These are phyloP conservation scores for Chromera velia DNA, from an alignment of 73 alveolate genomes.

Conservation along the genomic window DNA sequence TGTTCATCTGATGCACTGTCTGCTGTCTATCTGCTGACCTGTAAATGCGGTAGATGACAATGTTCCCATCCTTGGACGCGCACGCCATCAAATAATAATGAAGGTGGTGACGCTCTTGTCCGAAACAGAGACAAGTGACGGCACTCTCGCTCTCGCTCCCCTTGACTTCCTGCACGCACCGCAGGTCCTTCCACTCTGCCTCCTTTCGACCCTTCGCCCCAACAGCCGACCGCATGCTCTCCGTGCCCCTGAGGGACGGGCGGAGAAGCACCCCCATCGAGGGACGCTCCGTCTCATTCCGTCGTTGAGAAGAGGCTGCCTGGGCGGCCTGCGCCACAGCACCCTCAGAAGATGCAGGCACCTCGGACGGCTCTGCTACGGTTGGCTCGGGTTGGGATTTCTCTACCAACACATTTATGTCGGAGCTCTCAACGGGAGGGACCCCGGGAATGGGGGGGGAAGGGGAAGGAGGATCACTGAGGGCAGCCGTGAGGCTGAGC, in stretches of 20 bases:
- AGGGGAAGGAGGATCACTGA: too few species aligned
- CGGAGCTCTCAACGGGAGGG: too few species aligned
- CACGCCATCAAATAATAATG: neutral
- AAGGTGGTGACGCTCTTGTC: slow-evolving; percentile 38
- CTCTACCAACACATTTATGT: too few species aligned
- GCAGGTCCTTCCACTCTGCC: neutral
- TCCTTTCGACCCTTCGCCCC: neutral
- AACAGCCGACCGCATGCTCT: neutral
- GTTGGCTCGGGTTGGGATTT: too few species aligned
- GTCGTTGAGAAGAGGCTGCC: too few species aligned
- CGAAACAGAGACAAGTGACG: slow-evolving; percentile 42
- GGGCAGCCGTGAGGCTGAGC: too few species aligned
- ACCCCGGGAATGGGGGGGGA: too few species aligned
- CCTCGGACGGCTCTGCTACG: too few species aligned
- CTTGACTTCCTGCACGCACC: slow-evolving; percentile 37
- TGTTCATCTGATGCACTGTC: neutral
- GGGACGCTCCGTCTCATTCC: too few species aligned
- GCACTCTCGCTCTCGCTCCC: slow-evolving; percentile 8
- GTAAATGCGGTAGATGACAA: neutral
- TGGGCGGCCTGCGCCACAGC: too few species aligned
- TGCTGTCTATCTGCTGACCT: slow-evolving; percentile 21
- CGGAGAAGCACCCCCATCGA: too few species aligned
- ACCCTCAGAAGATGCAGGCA: too few species aligned
- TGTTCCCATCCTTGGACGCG: neutral
- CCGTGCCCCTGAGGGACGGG: neutral